These are phyloP conservation scores for Chlorella sp. DNA, from an alignment of 139 green algal genomes.

Conservation along the genomic window DNA sequence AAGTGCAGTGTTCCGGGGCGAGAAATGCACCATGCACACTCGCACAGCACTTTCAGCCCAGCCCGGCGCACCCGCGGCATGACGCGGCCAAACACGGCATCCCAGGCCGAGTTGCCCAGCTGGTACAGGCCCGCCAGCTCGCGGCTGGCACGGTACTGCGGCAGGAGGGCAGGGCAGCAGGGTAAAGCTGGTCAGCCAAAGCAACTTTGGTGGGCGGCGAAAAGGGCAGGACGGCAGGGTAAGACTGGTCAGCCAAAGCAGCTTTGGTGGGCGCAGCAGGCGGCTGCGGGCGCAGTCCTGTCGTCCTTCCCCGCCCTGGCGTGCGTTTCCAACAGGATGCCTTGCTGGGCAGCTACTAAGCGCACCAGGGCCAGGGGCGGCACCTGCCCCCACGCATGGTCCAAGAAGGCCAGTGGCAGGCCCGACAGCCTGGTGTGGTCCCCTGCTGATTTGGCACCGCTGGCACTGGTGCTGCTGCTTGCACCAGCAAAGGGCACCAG, in stretches of 20 bases:
- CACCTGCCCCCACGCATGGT: slow-evolving; percentile 37
- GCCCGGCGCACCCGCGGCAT: slow-evolving; percentile 1
- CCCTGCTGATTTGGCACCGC: too few species aligned
- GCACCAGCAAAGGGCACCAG: background rate
- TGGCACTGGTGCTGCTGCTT: background rate
- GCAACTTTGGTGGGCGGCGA: background rate
- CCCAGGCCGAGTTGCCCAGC: slow-evolving; percentile 39
- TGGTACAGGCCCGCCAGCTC: slow-evolving; percentile 15
- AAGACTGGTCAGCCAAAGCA: too few species aligned
- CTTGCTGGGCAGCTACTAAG: too few species aligned
- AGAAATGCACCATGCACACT: background rate
- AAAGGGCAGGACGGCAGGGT: too few species aligned
- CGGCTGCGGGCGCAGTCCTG: too few species aligned
- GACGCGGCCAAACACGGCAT: slow-evolving; percentile 19
- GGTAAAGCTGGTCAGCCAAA: background rate
- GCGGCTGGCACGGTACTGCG: slow-evolving; percentile 9
- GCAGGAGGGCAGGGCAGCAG: too few species aligned
- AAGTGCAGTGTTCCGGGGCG: too few species aligned
- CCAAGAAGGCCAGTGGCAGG: slow-evolving; percentile 34
- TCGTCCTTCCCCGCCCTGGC: too few species aligned
- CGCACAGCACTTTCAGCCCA: background rate
- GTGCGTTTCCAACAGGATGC: too few species aligned
- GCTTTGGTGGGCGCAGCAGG: too few species aligned
- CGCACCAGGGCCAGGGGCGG: slow-evolving; percentile 21
- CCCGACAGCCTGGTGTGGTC: background rate